These are phyloP conservation scores for Teratosphaeria destructans DNA, from an alignment of 2,329 filamentous ascomycete genomes.

Conservation along the genomic window DNA sequence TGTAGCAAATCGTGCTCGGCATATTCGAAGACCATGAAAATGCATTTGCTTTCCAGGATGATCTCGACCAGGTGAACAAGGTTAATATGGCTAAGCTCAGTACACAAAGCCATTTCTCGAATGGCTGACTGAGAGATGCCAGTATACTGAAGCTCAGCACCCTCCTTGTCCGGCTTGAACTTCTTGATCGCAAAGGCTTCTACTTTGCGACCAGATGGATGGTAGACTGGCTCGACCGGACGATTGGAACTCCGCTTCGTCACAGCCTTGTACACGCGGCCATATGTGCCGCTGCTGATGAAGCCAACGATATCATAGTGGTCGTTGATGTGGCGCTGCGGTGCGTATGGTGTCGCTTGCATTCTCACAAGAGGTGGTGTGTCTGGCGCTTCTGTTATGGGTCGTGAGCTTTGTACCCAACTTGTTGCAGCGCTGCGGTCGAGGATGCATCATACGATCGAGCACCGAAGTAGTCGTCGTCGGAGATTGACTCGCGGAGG, in stretches of 20 bases:
- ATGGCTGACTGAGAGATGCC: constrained; percentile 96
- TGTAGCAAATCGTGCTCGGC: constrained; percentile 95
- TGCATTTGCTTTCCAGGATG: constrained; percentile 96
- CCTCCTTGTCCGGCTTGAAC: constrained; percentile 98
- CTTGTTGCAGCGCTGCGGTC: not conserved
- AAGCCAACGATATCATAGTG: constrained; percentile 95
- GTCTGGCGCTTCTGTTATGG: constrained; percentile 14
- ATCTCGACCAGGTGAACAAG: constrained; percentile 89
- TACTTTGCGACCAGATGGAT: constrained; percentile 27
- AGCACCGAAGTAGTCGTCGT: not conserved
- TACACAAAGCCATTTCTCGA: constrained; percentile 94
- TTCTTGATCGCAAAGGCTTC: constrained; percentile 98
- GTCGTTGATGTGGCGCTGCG: constrained; percentile 80
- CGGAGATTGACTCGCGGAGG: not conserved
- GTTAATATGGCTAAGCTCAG: constrained; percentile 78
- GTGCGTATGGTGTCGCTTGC: constrained; percentile 40
- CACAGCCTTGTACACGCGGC: constrained; percentile 90
- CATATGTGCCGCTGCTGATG: constrained; percentile 96
- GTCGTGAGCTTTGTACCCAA: not conserved
- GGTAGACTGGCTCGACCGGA: constrained; percentile 13
- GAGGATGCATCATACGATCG: not conserved
- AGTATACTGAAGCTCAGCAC: constrained; percentile 81
- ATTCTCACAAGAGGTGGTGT: constrained; percentile 23
- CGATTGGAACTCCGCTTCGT: constrained; percentile 63
- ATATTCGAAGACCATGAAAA: constrained; percentile 99